Base-by-base conservation (phyloP, 192 early-diverging fungal species). In the Umbelopsis sp. region DNA sequence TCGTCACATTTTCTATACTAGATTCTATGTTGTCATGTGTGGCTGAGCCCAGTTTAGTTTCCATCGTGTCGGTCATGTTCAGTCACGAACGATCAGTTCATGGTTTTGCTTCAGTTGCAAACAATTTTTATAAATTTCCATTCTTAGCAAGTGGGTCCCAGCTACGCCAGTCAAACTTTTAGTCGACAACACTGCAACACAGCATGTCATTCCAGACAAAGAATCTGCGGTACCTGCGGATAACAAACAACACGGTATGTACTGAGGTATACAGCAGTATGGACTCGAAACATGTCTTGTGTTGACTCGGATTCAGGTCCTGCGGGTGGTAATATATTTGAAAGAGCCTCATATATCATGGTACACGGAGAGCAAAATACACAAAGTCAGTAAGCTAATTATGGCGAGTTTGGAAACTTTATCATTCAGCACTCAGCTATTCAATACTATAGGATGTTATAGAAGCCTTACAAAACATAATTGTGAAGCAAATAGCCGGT, bases 151-250 rank as follows among this genome's bases (percentile, higher is more conserved):
- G 37, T 41, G 5, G 6, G 37, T 41, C 5, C 37, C 37, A 37
- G 35, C 35, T 37, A 30, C 37, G 37, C 37, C 37, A 41, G 37
- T 41, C 10, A 0, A 41, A 41, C 5, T 10, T 41, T 52, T 23
- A 12, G 51, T 35, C 27, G 12, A 61, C 10, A 41, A 41, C 1
- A 41, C 37, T 9, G 2, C 37, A 10, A 41, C 5, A 41, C 37
- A 41, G 5, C 37, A 61, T 61, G 55, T 8, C 55, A 13, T 61
- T 61, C 7, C 55, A 61, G 55, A 61, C 55, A 35, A 61, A 61
- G 30, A 61, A 61, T 35, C 27, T 61, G 55, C 55, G 55, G 27
- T 61, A 61, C 30, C 18, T 61, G 16, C 55, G 55, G 13, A 35
- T 61, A 30, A 35, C 55, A 0, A 61, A 61, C 30, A 30, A 61